A percentile compares a stretch with the other conserved stretches of the same genome.
phyloP scores from a whole-genome alignment of 1,284 basidiomycete species.

The Ceratobasidium sp. region DNA sequence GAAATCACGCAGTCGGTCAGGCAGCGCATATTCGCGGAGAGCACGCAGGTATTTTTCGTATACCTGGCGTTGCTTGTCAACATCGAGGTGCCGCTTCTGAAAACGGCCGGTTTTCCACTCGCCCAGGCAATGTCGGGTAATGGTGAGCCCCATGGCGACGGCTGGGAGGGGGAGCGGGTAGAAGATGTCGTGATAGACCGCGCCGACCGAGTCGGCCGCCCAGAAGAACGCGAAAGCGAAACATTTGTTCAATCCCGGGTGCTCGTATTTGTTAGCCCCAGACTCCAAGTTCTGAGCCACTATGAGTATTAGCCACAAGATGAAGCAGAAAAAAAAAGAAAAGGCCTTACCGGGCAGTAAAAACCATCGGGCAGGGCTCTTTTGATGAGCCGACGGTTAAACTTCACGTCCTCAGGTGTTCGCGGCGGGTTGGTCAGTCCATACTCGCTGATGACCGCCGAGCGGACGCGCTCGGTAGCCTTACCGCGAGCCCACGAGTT shows the following conservation, averaged over 20 bases:
- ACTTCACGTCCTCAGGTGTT: neutral
- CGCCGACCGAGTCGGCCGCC: neutral
- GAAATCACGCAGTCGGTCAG: neutral
- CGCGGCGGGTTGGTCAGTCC: neutral
- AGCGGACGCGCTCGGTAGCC: neutral
- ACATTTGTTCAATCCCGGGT: neutral
- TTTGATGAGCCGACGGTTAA: neutral
- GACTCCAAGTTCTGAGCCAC: neutral
- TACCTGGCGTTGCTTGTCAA: neutral
- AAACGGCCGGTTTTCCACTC: constrained; percentile 6
- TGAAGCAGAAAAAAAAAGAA: neutral
- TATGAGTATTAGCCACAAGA: neutral
- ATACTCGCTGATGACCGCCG: neutral
- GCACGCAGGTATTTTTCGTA: neutral
- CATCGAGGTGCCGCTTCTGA: neutral
- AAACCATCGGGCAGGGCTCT: neutral
- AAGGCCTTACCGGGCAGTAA: neutral
- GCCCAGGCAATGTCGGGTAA: constrained; percentile 1
- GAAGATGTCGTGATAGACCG: neutral
- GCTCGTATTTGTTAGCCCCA: neutral
- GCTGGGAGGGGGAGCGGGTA: neutral
- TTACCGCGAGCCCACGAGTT: neutral
- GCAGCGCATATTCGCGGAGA: neutral
- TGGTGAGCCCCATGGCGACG: constrained; percentile 10
- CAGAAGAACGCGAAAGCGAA: neutral